These are phyloP conservation scores for Fusarium veterinarium DNA, from an alignment of 2,329 filamentous ascomycete genomes.

Conservation along the genomic window DNA sequence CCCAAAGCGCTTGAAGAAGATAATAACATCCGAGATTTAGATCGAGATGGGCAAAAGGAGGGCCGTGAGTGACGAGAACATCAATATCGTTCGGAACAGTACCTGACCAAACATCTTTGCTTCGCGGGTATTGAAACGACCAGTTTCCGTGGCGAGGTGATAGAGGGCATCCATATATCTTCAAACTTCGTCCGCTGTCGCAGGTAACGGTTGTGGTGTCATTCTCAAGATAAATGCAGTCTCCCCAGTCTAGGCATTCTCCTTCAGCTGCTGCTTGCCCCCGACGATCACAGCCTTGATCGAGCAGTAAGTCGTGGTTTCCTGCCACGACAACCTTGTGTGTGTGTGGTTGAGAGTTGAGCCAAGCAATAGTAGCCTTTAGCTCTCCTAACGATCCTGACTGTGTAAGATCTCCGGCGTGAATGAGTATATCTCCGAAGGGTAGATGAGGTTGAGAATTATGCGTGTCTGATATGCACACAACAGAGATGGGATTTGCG, in stretches of 20 bases:
- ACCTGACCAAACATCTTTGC: too few relatives aligned
- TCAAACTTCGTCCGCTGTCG: slow-evolving; percentile 46
- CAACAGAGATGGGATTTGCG: slow-evolving; percentile 42
- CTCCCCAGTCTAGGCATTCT: slow-evolving; percentile 40
- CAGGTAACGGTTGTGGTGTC: slow-evolving; percentile 25
- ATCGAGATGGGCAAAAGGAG: too few relatives aligned
- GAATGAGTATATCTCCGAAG: slow-evolving; percentile 58
- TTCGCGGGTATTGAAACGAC: too few relatives aligned
- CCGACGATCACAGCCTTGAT: slow-evolving; percentile 18
- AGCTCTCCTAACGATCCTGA: slow-evolving; percentile 57
- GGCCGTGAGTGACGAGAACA: too few relatives aligned
- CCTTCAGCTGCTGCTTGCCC: neutral
- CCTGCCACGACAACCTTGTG: slow-evolving; percentile 60
- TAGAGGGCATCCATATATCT: slow-evolving; percentile 24
- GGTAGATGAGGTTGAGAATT: slow-evolving; percentile 53
- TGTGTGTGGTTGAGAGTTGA: slow-evolving; percentile 48
- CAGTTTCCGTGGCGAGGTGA: too few relatives aligned
- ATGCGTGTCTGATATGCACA: slow-evolving; percentile 60
- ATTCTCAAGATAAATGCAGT: slow-evolving; percentile 44
- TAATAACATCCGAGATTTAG: too few relatives aligned
- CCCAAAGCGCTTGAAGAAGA: too few relatives aligned
- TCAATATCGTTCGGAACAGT: too few relatives aligned
- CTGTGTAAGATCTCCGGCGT: slow-evolving; percentile 61
- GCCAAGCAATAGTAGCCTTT: slow-evolving; percentile 55
- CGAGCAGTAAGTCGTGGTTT: slow-evolving; percentile 57